phyloP scores from a whole-genome alignment of 1,284 basidiomycete species.

The Thelephora terrestris region DNA sequence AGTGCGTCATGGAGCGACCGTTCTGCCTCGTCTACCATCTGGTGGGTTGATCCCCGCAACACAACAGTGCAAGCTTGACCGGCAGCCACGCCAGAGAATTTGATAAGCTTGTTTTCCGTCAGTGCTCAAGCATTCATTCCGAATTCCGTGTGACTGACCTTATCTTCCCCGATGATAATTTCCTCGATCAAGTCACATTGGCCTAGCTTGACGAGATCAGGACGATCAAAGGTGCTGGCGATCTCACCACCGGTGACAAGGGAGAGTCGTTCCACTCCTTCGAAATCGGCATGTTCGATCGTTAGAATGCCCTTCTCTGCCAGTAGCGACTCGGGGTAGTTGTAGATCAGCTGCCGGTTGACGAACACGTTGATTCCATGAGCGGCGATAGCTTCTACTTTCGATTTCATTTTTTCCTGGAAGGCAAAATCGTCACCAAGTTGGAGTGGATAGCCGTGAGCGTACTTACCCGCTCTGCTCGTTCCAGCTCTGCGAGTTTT shows the following conservation, averaged over 20 bases:
- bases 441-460: not conserved
- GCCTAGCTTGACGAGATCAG: conserved; percentile 91
- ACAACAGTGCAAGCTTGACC: conserved; percentile 99
- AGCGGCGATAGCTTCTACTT: conserved; percentile 89
- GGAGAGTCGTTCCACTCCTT: conserved; percentile 94
- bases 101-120: conserved; percentile 67
- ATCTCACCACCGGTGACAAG: conserved; percentile 98
- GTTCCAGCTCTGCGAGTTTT: conserved; percentile 95
- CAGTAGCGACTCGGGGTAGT: conserved; percentile 94
- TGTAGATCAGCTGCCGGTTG: conserved; percentile 98
- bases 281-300: conserved; percentile 99
- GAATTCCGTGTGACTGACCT: conserved; percentile 40
- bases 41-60: conserved; percentile 90
- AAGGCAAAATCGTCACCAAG: conserved; percentile 2
- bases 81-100: conserved; percentile 97
- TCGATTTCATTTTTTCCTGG: conserved; percentile 99
- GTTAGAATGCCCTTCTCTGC: conserved; percentile 92
- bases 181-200: conserved; percentile 95
- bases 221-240: conserved; percentile 89
- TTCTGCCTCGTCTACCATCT: conserved; percentile 99
- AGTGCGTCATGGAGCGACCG: conserved; percentile 96
- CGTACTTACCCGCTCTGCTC: conserved; percentile 70
- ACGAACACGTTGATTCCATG: conserved; percentile 98
- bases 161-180: conserved; percentile 99
- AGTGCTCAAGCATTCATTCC: not conserved